Evolutionary conservation across 495 filamentous ascomycete species (phyloP), one percentile per base, ranked within the genome.

Genomic region (Halenospora varia): DNA sequence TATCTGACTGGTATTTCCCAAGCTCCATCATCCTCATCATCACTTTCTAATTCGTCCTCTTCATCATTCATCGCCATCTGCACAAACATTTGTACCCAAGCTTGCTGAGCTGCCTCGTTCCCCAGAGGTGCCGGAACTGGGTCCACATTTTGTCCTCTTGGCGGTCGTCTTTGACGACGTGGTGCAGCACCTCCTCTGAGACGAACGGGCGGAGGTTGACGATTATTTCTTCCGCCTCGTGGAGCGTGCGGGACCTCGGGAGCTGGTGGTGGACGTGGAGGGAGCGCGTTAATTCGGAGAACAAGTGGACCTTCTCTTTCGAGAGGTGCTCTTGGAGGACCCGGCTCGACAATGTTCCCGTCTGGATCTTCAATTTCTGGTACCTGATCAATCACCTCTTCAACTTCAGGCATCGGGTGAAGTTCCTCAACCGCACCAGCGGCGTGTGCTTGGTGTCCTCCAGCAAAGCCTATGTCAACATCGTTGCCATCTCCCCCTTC

Each of bases 401-500:
- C n/a, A n/a, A n/a, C n/a, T n/a, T n/a, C n/a, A n/a, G n/a, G n/a
- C n/a, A n/a, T n/a, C n/a, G n/a, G 44, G 6, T 8, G 10, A 47
- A 47, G 23, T 53, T 54, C 57, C 23, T 51, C 58, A 56, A 62
- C 56, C 57, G n/a, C 62, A 2, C 57, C 42, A 13, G 40, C 10
- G 6, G 19, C 23, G 44, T 25, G 18, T 19, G 57, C 56, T 17
- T 65, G 55, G 4, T 1, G 23, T 2, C 71, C 76, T 3, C 81
- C 83, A 13, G 65, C 81, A 59, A 79, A 85, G 0, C 67, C 79
- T n/a, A 70, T 64, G 1, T 75, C 80, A 47, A 78, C 78, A 46
- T 83, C 75, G 8, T 77, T 81, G 6, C 88, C 88, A 67, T 96
- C 93, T 0, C 91, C 91, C 20, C 78, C 80, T 72, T 93, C 92